phyloP scores from a whole-genome alignment of 768 basidiomycete species.

The Cyclocybe aegerita region DNA sequence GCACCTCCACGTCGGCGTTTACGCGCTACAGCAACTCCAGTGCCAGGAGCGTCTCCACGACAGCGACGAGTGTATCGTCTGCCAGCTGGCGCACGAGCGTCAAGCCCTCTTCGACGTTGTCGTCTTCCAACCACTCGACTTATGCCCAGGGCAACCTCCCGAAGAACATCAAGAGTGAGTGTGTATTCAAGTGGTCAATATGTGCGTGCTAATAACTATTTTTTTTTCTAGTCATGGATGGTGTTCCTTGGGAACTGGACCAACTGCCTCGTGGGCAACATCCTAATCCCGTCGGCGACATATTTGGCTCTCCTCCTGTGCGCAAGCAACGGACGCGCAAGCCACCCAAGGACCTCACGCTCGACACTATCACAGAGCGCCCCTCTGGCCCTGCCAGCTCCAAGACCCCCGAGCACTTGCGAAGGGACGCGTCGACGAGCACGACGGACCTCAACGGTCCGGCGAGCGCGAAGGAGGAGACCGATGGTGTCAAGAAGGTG shows the following conservation, averaged over 20 bases:
- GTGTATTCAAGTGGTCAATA: slow-evolving; percentile 6
- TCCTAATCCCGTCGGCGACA: slow-evolving; percentile 59
- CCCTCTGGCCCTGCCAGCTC: slow-evolving; percentile 33
- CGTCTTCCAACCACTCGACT: slow-evolving; percentile 21
- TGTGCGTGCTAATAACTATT: slow-evolving; percentile 6
- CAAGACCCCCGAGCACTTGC: slow-evolving; percentile 47
- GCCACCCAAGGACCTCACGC: slow-evolving; percentile 55
- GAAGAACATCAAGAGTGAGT: slow-evolving; percentile 84
- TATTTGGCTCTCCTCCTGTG: slow-evolving; percentile 57
- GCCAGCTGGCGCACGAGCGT: slow-evolving; percentile 67
- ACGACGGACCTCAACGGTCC: slow-evolving; percentile 63
- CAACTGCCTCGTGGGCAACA: slow-evolving; percentile 68
- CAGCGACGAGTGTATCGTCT: slow-evolving; percentile 77
- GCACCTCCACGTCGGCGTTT: slow-evolving; percentile 69
- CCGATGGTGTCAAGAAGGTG: slow-evolving; percentile 63
- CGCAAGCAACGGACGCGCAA: slow-evolving; percentile 71
- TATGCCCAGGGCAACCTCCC: slow-evolving; percentile 37
- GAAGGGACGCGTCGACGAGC: slow-evolving; percentile 70
- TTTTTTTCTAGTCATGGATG: slow-evolving; percentile 59
- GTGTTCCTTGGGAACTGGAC: slow-evolving; percentile 74
- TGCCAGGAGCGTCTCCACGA: slow-evolving; percentile 71
- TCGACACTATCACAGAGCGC: slow-evolving; percentile 78
- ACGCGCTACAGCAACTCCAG: slow-evolving; percentile 81
- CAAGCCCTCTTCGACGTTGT: slow-evolving; percentile 31
- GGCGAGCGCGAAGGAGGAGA: slow-evolving; percentile 38